These are phyloP conservation scores for Diddensiella santjacobensis DNA, from an alignment of 805 yeast genomes.

Conservation along the genomic window DNA sequence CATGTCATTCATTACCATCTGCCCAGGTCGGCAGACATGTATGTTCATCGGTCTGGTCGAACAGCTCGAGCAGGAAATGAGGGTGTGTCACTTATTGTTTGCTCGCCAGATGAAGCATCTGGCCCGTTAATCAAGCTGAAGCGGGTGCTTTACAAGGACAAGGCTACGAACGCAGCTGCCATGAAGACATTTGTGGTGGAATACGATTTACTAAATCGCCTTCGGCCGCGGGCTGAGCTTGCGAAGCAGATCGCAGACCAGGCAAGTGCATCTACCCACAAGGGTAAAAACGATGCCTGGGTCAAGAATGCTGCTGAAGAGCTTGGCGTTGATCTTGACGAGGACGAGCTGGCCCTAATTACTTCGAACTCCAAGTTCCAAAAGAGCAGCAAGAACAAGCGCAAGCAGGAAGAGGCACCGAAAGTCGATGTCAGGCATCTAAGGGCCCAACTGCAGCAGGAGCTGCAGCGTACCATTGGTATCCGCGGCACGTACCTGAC, in stretches of 20 bases:
- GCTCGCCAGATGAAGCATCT: slow-evolving; percentile 90
- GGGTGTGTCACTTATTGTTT: slow-evolving; percentile 92
- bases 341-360: slow-evolving; percentile 47
- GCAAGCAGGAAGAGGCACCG: slow-evolving; percentile 37
- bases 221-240: slow-evolving; percentile 62
- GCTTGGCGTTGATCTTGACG: slow-evolving; percentile 77
- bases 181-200: slow-evolving; percentile 74
- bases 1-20: slow-evolving; percentile 96
- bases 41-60: slow-evolving; percentile 94
- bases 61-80: slow-evolving; percentile 94
- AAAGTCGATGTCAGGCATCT: slow-evolving; percentile 46
- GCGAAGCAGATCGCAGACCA: slow-evolving; percentile 77
- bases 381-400: slow-evolving; percentile 51
- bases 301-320: slow-evolving; percentile 89
- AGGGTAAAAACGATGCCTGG: slow-evolving; percentile 61
- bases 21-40: slow-evolving; percentile 91
- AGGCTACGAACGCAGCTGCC: slow-evolving; percentile 36
- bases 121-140: slow-evolving; percentile 75
- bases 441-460: slow-evolving; percentile 49
- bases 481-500: slow-evolving; percentile 67
- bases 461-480: slow-evolving; percentile 53
- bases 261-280: slow-evolving; percentile 53
- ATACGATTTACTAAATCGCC: slow-evolving; percentile 62
- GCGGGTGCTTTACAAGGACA: slow-evolving; percentile 25
- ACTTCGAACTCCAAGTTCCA: slow-evolving; percentile 34